Evolutionary conservation across 1,139 yeast species (phyloP), one percentile per base, ranked within the genome.

Genomic region (Scheffersomyces insectosa): DNA sequence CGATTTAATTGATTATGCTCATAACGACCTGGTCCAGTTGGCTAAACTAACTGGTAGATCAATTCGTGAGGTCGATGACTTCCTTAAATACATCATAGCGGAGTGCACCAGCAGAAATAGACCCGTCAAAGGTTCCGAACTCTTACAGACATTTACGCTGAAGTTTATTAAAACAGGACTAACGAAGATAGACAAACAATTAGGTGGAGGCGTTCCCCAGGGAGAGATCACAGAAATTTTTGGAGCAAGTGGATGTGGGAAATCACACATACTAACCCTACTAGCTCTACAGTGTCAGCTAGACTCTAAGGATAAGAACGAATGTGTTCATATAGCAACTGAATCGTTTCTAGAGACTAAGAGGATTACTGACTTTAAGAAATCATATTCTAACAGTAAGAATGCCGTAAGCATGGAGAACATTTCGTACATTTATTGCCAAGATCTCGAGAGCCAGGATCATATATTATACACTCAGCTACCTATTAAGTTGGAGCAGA

Each of bases 161-260:
- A 37, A 39, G 16, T 49, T 38, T 35, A 59, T 86, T 47, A 68
- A 84, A 1, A 82, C 93, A 0, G 95, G 95, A 0, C 79, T 84
- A 48, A 61, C 63, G 0, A 52, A 55, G 3, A 53, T 91, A 1
- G 97, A 90, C 60, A 54, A 52, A 8, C 55, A 70, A 3, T 61
- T 90, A 12, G 75, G 78, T 27, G 93, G 93, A 1, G 97, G 97
- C 0, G 72, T 90, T 3, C 80, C 79, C 0, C 53, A 79, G 0
- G 85, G 90, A 2, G 73, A 79, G 35, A 65, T 91, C 3, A 85
- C 95, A 0, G 98, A 91, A 63, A 60, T 91, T 2, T 83, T 83
- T 52, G 98, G 98, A 0, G 87, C 85, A 33, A 83, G 95, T 46
- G 88, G 95, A 0, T 77, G 87, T 3, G 97, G 96, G 0, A 90